Conservation (phyloP, 106 monocot genomes). For the Alisma plantagoaquatica region DNA sequence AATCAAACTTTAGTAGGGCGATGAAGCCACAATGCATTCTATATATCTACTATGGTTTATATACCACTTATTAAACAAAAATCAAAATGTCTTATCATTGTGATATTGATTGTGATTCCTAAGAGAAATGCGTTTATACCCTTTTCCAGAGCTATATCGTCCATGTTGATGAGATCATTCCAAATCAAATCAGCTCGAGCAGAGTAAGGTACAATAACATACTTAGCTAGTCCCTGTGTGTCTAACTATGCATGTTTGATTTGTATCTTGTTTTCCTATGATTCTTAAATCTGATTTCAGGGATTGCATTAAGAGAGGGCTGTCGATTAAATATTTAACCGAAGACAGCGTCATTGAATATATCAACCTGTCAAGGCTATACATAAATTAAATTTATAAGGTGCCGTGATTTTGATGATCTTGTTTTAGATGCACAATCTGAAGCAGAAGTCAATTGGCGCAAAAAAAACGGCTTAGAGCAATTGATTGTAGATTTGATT, state of each 20-base stretch:
- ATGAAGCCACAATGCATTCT: no score
- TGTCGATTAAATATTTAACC: constrained; percentile 64
- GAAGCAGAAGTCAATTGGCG: no score
- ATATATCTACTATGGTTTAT: no score
- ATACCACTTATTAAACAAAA: no score
- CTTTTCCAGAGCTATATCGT: background rate
- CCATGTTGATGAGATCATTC: constrained; percentile 69
- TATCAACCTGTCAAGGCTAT: constrained; percentile 40
- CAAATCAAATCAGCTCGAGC: constrained; percentile 85
- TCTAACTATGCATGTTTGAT: background rate
- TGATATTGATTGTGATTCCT: no score
- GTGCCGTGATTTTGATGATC: no score
- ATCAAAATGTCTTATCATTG: no score
- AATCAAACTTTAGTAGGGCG: no score
- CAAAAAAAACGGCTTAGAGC: no score
- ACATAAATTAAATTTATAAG: constrained; percentile 16
- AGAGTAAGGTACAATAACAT: constrained; percentile 51
- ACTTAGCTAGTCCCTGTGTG: background rate
- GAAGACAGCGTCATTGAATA: constrained; percentile 68
- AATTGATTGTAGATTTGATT: no score
- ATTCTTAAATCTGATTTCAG: constrained; percentile 20
- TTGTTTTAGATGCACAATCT: no score
- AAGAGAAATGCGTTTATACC: no score
- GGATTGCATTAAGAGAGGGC: constrained; percentile 55
- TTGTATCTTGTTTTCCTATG: background rate